Evolutionary conservation across 78 protist genomes (phyloP).

Genomic region (Salpingoeca rosetta): DNA sequence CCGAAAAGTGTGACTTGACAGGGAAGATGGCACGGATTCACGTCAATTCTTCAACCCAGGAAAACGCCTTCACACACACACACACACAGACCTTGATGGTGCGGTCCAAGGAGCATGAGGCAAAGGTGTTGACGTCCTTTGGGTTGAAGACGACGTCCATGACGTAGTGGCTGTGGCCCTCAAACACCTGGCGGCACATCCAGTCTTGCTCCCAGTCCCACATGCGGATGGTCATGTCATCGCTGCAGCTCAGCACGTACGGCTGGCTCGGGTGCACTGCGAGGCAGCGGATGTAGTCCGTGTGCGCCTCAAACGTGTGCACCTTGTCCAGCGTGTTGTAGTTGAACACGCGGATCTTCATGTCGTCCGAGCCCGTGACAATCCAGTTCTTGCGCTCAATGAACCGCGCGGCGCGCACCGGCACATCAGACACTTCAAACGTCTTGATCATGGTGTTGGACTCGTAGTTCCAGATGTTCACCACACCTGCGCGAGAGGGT

Average conservation of each 20-base stretch:
- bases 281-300: conserved; percentile 89
- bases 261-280: conserved; percentile 96
- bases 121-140: conserved; percentile 92
- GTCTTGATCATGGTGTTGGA: conserved; percentile 74
- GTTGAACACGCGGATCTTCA: conserved; percentile 82
- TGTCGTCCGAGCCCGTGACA: conserved; percentile 85
- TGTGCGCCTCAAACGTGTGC: conserved; percentile 80
- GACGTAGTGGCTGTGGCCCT: conserved; percentile 96
- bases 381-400: conserved; percentile 93
- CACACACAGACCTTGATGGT: conserved; percentile 83
- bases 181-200: conserved; percentile 64
- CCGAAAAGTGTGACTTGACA: no score
- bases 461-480: conserved; percentile 85
- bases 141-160: conserved; percentile 95
- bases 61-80: no score
- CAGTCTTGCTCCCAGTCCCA: conserved; percentile 97
- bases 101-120: conserved; percentile 94
- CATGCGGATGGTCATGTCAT: conserved; percentile 88
- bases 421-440: conserved; percentile 81
- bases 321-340: conserved; percentile 93
- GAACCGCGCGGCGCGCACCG: conserved; percentile 82
- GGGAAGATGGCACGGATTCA: no score
- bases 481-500: no score
- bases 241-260: conserved; percentile 77
- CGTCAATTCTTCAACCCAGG: no score